Conservation (phyloP, 2,329 filamentous ascomycete genomes). For the Neonectria magnoliae region DNA sequence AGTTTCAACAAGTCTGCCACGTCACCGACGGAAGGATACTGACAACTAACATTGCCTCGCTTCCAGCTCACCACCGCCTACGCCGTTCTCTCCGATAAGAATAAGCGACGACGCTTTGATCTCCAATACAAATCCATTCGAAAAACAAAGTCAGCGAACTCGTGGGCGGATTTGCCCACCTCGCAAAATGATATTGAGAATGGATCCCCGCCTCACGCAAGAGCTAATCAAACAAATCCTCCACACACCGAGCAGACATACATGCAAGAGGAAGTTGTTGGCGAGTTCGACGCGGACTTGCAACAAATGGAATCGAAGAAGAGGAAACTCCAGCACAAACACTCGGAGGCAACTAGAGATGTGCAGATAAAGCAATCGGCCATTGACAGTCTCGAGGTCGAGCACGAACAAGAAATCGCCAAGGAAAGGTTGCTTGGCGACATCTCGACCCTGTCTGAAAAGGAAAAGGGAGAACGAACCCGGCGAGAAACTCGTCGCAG, state of each 20-base stretch:
- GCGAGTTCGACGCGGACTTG: neutral
- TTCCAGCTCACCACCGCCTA: neutral
- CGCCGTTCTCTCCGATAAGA: neutral
- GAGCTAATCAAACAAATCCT: neutral
- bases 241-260: neutral
- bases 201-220: neutral
- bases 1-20: neutral
- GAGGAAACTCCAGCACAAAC: neutral
- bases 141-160: neutral
- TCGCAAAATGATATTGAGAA: neutral
- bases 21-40: no score
- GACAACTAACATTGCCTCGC: no score
- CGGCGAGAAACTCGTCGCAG: neutral
- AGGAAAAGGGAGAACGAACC: neutral
- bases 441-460: neutral
- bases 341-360: neutral
- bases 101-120: neutral
- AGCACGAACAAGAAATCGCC: neutral
- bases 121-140: neutral
- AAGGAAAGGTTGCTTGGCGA: neutral
- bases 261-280: neutral
- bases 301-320: neutral
- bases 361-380: neutral
- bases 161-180: neutral
- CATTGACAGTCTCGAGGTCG: neutral